Evolutionary conservation across 306 rosid genomes (phyloP), one percentile per base, ranked within the genome.

Genomic region (Cicer arietinum): DNA sequence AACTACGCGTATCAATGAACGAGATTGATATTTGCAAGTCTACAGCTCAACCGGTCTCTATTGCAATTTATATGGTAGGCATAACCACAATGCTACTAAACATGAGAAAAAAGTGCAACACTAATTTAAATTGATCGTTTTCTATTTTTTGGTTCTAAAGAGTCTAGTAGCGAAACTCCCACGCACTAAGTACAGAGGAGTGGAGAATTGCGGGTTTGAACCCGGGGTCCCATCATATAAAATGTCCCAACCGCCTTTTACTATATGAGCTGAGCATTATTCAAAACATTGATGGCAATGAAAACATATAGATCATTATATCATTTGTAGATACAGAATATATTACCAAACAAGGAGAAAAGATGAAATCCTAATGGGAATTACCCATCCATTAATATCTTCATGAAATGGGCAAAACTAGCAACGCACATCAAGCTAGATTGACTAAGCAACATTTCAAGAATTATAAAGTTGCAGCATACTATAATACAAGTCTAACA

Each of bases 361-460:
- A 40, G 35, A 6, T 9, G 16, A 43, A 42, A 54, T 5, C 12
- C 11, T n/a, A 20, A 8, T 1, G 51, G 16, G 41, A 71, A 71
- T 42, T 14, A 53, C 35, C 61, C 17, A 9, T 25, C 22, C 20
- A 30, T 13, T 37, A 4, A 6, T 46, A 45, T 20, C 9, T 13
- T 13, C 71, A 54, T 22, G 14, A 67, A 67, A 73, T 9, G 50
- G 50, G 13, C 20, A 72, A 65, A 63, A 13, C 52, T 72, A 47
- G 48, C 52, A 54, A 54, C 1, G 25, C 18, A 22, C 16, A 51
- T 16, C 22, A 56, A 64, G 5, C 20, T 64, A 65, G 0, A 9
- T 48, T 61, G 65, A 13, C 45, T 61, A 75, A 67, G 73, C 74
- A 71, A 30, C 70, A 68, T 58, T 47, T 52, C 44, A 3, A 7